A percentile compares a stretch with the other conserved stretches of the same genome.
phyloP scores from a whole-genome alignment of 2,329 filamentous ascomycete genomes.

The Neofusicoccum parvum region DNA sequence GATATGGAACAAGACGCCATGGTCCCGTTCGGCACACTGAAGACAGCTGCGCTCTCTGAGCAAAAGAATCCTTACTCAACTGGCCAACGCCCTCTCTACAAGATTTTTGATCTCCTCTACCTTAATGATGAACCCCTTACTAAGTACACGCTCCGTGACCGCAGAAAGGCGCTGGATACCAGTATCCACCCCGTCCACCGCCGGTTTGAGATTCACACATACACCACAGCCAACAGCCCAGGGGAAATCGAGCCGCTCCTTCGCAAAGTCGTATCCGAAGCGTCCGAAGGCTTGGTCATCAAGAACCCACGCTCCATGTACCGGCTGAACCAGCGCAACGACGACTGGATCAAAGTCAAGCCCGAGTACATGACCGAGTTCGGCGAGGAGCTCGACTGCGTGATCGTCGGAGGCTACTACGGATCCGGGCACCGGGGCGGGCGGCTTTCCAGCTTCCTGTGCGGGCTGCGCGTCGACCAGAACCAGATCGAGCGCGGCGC shows the following conservation, averaged over 20 bases:
- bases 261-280: constrained; percentile 79
- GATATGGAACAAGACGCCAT: constrained; percentile 82
- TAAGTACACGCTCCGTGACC: constrained; percentile 78
- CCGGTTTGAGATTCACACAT: constrained; percentile 80
- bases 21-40: constrained; percentile 88
- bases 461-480: constrained; percentile 76
- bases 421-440: constrained; percentile 86
- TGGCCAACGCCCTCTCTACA: constrained; percentile 74
- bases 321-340: constrained; percentile 82
- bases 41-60: constrained; percentile 82
- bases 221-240: constrained; percentile 65
- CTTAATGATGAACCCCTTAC: constrained; percentile 81
- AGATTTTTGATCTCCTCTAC: constrained; percentile 88
- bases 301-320: constrained; percentile 93
- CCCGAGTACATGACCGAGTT: constrained; percentile 98
- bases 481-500: constrained; percentile 59
- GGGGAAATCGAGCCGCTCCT: constrained; percentile 78
- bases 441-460: constrained; percentile 82
- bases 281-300: constrained; percentile 86
- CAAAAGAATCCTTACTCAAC: constrained; percentile 70
- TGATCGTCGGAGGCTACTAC: constrained; percentile 90
- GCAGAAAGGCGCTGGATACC: constrained; percentile 71
- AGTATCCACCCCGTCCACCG: constrained; percentile 71
- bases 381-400: constrained; percentile 86
- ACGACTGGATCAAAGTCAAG: constrained; percentile 98